Conservation (phyloP, 345 rosid genomes). For the Eucalyptus erythrocorys region DNA sequence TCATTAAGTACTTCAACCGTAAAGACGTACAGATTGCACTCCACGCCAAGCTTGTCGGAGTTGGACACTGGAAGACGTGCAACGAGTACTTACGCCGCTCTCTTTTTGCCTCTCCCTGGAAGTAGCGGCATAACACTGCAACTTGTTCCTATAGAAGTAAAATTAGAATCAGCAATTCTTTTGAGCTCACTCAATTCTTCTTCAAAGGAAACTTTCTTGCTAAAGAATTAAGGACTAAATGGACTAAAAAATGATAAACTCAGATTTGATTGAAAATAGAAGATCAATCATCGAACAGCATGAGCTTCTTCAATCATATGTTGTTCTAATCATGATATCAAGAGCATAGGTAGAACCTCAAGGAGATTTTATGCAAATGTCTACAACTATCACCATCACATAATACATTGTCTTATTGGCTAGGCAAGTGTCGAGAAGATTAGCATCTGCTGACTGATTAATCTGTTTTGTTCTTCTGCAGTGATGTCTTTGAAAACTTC, state of each 20-base stretch:
- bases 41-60: constrained; percentile 25
- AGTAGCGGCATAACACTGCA: not conserved
- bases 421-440: not conserved
- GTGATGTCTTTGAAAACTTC: not conserved
- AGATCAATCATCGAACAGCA: not conserved
- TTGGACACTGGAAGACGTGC: constrained; percentile 15
- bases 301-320: not conserved
- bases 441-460: not conserved
- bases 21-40: constrained; percentile 36
- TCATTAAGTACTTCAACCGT: constrained; percentile 21
- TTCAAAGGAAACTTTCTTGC: not conserved
- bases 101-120: not conserved
- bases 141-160: not conserved
- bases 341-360: not conserved
- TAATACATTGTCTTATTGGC: not conserved
- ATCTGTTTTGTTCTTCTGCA: not conserved
- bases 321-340: not conserved
- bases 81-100: constrained; percentile 8
- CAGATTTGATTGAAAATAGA: not conserved
- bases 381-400: not conserved
- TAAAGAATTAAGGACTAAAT: not conserved
- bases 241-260: not conserved
- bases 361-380: not conserved
- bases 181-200: not conserved
- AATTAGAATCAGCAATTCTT: not conserved